A percentile compares a stretch with the other conserved stretches of the same genome.
These are phyloP conservation scores for Brassica incana DNA, from an alignment of 345 rosid species.

Conservation along the genomic window DNA sequence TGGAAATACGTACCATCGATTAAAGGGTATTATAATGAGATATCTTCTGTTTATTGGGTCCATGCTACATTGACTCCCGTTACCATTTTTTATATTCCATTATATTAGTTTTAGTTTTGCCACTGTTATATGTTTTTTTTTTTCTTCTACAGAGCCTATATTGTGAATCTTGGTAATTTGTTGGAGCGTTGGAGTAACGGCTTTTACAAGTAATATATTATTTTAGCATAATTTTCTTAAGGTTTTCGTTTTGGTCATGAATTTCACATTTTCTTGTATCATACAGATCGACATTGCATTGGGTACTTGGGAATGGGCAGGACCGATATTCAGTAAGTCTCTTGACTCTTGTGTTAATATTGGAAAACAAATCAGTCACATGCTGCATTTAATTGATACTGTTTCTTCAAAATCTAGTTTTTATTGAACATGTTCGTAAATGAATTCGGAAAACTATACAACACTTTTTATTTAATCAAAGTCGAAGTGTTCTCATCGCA, in stretches of 20 bases:
- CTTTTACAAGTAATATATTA: conserved; percentile 56
- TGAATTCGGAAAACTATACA: neutral
- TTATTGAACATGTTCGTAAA: neutral
- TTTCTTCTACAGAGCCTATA: conserved; percentile 28
- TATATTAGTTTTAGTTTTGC: neutral
- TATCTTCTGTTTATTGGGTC: neutral
- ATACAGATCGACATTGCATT: conserved; percentile 78
- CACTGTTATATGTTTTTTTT: neutral
- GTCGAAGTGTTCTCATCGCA: conserved; percentile 21
- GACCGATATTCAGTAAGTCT: conserved; percentile 70
- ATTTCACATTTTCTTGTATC: neutral
- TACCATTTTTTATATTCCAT: neutral
- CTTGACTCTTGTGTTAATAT: neutral
- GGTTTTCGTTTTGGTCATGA: neutral
- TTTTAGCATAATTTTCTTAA: neutral
- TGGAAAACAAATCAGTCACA: neutral
- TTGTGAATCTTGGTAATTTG: conserved; percentile 86
- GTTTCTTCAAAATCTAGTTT: neutral
- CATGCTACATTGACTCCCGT: neutral
- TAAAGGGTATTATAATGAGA: conserved; percentile 48
- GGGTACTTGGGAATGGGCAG: conserved; percentile 71
- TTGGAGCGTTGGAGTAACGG: conserved; percentile 91
- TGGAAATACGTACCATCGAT: conserved; percentile 79
- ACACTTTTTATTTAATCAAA: neutral
- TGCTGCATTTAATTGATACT: neutral